These are phyloP conservation scores for Cyclocybe cylindracea DNA, from an alignment of 768 basidiomycete species.

Conservation along the genomic window DNA sequence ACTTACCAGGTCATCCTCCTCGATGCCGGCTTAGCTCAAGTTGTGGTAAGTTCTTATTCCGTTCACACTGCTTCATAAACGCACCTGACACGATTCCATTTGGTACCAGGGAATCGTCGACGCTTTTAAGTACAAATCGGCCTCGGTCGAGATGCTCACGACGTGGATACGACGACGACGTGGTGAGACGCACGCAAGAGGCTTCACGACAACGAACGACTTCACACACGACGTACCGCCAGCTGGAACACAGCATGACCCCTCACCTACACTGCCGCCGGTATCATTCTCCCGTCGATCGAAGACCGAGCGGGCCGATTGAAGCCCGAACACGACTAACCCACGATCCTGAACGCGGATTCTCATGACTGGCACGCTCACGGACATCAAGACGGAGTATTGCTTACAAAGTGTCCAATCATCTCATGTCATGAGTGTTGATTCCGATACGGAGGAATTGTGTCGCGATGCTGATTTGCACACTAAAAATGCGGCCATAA, in stretches of 20 bases:
- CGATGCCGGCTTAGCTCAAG: constrained; percentile 25
- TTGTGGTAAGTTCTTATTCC: constrained; percentile 22
- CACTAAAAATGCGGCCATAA: too few species aligned
- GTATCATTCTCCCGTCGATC: constrained; percentile 14
- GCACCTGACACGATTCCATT: neutral
- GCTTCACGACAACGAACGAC: constrained; percentile 16
- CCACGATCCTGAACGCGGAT: constrained; percentile 16
- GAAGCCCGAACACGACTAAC: constrained; percentile 9
- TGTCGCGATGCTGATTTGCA: too few species aligned
- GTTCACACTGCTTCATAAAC: constrained; percentile 4
- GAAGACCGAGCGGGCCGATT: constrained; percentile 11
- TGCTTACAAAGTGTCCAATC: too few species aligned
- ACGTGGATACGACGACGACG: constrained; percentile 21
- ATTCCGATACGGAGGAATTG: too few species aligned
- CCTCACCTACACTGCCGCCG: constrained; percentile 14
- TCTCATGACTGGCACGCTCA: constrained; percentile 7
- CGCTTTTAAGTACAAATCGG: constrained; percentile 31
- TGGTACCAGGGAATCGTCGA: constrained; percentile 27
- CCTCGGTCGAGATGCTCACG: constrained; percentile 21
- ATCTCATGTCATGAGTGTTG: too few species aligned
- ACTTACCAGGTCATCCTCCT: constrained; percentile 15
- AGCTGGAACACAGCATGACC: constrained; percentile 14
- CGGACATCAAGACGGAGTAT: too few species aligned
- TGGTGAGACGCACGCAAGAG: constrained; percentile 20
- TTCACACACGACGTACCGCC: constrained; percentile 18